phyloP scores from a whole-genome alignment of 441 rosid genomes.

The Melastoma candidum region DNA sequence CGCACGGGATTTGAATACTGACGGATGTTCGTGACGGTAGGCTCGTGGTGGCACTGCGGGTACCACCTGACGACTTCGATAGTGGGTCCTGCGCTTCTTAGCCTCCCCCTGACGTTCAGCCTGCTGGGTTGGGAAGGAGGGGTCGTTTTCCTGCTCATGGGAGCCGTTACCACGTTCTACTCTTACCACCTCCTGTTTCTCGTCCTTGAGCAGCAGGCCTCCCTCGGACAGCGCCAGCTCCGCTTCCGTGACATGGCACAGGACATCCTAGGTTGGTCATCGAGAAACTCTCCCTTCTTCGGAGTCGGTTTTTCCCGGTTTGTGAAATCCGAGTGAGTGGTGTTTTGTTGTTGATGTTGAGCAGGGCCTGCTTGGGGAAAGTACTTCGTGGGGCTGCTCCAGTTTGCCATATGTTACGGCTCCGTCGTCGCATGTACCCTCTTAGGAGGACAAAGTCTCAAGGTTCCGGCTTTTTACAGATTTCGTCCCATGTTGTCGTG shows the following conservation, averaged over 20 bases:
- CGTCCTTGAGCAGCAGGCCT: constrained; percentile 31
- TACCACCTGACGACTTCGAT: constrained; percentile 20
- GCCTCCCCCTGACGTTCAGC: constrained; percentile 26
- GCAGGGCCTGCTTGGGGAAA: constrained; percentile 50
- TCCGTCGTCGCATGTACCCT: constrained; percentile 31
- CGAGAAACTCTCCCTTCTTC: no score
- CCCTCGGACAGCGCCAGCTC: constrained; percentile 23
- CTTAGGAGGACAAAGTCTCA: constrained; percentile 49
- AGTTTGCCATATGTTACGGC: constrained; percentile 42
- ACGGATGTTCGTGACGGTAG: not conserved
- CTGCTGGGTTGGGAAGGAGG: constrained; percentile 30
- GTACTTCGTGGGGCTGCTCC: constrained; percentile 48
- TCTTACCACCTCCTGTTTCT: constrained; percentile 30
- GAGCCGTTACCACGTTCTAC: constrained; percentile 24
- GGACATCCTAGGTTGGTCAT: constrained; percentile 21
- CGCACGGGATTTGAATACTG: not conserved
- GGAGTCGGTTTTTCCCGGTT: no score
- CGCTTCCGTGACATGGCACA: constrained; percentile 30
- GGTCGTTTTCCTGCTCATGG: constrained; percentile 11
- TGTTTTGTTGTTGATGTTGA: not conserved
- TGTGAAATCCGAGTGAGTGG: not conserved
- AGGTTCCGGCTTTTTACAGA: constrained; percentile 19
- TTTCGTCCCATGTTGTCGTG: no score
- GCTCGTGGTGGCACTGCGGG: constrained; percentile 33
- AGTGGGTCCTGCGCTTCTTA: constrained; percentile 28